Evolutionary conservation across 495 filamentous ascomycete genomes (phyloP).

Genomic region (Penicillium roqueforti): DNA sequence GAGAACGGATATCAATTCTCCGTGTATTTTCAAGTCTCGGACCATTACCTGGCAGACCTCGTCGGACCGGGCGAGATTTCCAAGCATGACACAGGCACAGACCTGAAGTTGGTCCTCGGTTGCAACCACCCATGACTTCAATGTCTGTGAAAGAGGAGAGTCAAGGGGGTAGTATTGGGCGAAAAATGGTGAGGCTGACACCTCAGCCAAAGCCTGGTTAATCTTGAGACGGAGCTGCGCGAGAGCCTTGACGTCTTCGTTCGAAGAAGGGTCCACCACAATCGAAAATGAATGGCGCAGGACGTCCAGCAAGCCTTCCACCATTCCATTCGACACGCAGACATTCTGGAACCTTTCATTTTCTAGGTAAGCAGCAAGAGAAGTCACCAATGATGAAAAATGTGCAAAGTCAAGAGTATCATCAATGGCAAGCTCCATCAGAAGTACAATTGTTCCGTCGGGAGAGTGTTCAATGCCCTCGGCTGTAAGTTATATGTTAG

Average conservation of each 20-base stretch:
- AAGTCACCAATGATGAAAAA: slow-evolving; percentile 33
- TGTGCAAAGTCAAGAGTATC: slow-evolving; percentile 25
- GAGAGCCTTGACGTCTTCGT: slow-evolving; percentile 50
- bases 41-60: slow-evolving; percentile 57
- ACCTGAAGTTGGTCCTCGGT: slow-evolving; percentile 58
- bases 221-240: slow-evolving; percentile 51
- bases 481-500: slow-evolving; percentile 21
- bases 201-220: slow-evolving; percentile 57
- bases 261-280: slow-evolving; percentile 24
- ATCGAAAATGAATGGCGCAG: slow-evolving; percentile 31
- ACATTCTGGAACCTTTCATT: slow-evolving; percentile 39
- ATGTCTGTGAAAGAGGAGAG: slow-evolving; percentile 43
- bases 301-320: slow-evolving; percentile 31
- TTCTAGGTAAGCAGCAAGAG: slow-evolving; percentile 33
- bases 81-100: slow-evolving; percentile 71
- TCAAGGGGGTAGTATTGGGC: slow-evolving; percentile 46
- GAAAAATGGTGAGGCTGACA: slow-evolving; percentile 58
- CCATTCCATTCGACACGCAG: slow-evolving; percentile 36
- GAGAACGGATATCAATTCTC: slow-evolving; percentile 52
- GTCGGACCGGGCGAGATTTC: slow-evolving; percentile 73
- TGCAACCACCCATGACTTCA: slow-evolving; percentile 52
- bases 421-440: slow-evolving; percentile 32
- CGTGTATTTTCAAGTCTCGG: slow-evolving; percentile 48
- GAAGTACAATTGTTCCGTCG: slow-evolving; percentile 36
- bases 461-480: slow-evolving; percentile 38